These are phyloP conservation scores for Aureobasidium sp. DNA, from an alignment of 2,329 filamentous ascomycete species.

Conservation along the genomic window DNA sequence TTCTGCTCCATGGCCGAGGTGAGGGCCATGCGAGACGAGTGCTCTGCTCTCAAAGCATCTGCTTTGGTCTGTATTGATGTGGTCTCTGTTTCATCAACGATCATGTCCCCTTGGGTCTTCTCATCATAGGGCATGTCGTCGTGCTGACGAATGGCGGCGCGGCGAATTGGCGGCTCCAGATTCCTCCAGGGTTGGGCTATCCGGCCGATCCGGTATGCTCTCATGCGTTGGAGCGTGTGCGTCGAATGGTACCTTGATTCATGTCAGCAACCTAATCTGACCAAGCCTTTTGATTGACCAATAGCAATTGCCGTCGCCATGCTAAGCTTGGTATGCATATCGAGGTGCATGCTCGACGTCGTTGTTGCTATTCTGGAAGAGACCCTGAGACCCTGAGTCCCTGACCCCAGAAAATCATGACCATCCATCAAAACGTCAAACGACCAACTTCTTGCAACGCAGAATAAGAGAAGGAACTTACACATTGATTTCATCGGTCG, in stretches of 20 bases:
- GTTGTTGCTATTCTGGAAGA: not conserved
- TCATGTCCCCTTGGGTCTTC: slow-evolving; percentile 9
- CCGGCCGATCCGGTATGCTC: slow-evolving; percentile 54
- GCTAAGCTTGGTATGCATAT: not conserved
- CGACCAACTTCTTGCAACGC: not conserved
- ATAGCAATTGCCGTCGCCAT: not conserved
- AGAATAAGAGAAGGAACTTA: slow-evolving; percentile 51
- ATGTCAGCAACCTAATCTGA: slow-evolving; percentile 5
- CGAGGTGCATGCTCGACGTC: not conserved
- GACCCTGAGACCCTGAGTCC: slow-evolving; percentile 7
- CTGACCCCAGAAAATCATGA: slow-evolving; percentile 8
- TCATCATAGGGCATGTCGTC: not conserved
- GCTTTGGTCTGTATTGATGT: slow-evolving; percentile 2
- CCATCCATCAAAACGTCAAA: not conserved
- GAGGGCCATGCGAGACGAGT: slow-evolving; percentile 26
- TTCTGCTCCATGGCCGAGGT: slow-evolving; percentile 30
- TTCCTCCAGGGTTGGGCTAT: slow-evolving; percentile 51
- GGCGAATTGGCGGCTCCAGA: slow-evolving; percentile 51
- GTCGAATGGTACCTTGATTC: slow-evolving; percentile 50
- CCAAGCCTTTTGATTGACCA: not conserved
- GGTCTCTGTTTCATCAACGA: slow-evolving; percentile 8
- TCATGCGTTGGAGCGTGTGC: slow-evolving; percentile 50
- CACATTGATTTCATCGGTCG: slow-evolving; percentile 54
- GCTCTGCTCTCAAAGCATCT: not conserved
- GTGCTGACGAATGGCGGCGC: slow-evolving; percentile 3